Conservation (phyloP, 306 rosid genomes). For the Pyrus communis region DNA sequence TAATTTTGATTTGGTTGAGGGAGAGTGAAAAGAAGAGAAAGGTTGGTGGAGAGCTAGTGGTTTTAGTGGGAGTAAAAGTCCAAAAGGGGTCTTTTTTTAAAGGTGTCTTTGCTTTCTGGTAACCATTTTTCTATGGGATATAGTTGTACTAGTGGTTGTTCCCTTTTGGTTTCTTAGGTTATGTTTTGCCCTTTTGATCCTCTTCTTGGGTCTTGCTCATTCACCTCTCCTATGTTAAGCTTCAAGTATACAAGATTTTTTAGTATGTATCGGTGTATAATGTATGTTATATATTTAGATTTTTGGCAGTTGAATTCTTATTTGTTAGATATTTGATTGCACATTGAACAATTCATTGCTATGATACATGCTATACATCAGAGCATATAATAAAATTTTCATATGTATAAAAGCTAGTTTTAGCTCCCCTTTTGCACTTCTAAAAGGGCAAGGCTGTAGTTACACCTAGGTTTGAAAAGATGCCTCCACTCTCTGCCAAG, state of each 20-base stretch:
- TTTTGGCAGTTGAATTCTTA: neutral
- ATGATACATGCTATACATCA: rapidly evolving
- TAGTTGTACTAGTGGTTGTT: neutral
- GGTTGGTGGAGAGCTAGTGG: neutral
- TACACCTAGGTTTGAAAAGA: neutral
- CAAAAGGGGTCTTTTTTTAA: neutral
- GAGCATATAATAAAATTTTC: no score
- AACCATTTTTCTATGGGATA: neutral
- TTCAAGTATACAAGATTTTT: no score
- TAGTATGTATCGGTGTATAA: neutral
- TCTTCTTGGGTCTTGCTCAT: neutral
- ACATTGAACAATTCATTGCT: no score
- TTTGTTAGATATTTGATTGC: no score
- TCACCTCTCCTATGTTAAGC: neutral
- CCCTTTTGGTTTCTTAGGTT: neutral
- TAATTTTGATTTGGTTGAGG: neutral
- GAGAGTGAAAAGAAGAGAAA: neutral
- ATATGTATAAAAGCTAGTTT: no score
- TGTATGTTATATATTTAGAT: neutral
- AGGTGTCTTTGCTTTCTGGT: conserved; percentile 13
- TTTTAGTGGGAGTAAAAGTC: neutral
- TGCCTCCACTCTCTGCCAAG: no score
- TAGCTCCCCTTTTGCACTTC: no score
- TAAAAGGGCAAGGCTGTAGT: no score
- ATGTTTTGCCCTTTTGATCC: neutral